Evolutionary conservation across 2,329 filamentous ascomycete species (phyloP).

Genomic region (Aschersonia sp.): DNA sequence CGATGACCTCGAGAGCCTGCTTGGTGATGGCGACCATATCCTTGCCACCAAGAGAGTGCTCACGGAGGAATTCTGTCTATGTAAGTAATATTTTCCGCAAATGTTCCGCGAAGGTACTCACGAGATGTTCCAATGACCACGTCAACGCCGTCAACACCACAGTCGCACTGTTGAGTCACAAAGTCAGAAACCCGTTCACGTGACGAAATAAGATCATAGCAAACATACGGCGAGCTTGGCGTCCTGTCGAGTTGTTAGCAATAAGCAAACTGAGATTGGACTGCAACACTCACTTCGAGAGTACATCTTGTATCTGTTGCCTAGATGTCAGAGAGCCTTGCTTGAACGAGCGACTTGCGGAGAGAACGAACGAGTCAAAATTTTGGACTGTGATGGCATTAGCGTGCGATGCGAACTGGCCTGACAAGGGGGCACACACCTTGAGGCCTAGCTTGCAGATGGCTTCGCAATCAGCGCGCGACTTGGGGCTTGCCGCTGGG

Average conservation of each 20-base stretch:
- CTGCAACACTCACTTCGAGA: background rate
- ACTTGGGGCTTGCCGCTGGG: slow-evolving; percentile 51
- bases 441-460: slow-evolving; percentile 92
- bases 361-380: background rate
- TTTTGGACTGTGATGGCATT: background rate
- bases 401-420: background rate
- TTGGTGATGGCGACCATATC: slow-evolving; percentile 66
- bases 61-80: slow-evolving; percentile 35
- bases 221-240: background rate
- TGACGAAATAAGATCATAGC: background rate
- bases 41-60: slow-evolving; percentile 75
- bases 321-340: background rate
- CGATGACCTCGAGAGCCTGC: slow-evolving; percentile 27
- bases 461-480: slow-evolving; percentile 69
- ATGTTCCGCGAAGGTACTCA: slow-evolving; percentile 22
- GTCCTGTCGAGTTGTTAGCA: background rate
- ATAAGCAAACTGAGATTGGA: background rate
- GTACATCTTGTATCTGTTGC: background rate
- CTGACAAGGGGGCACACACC: background rate
- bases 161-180: background rate
- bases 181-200: background rate
- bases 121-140: slow-evolving; percentile 59
- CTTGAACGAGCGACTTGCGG: background rate
- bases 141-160: slow-evolving; percentile 35
- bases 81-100: background rate